Evolutionary conservation across 257 asterid genomes (phyloP), one percentile per base, ranked within the genome.

Genomic region (Salvia splendens): DNA sequence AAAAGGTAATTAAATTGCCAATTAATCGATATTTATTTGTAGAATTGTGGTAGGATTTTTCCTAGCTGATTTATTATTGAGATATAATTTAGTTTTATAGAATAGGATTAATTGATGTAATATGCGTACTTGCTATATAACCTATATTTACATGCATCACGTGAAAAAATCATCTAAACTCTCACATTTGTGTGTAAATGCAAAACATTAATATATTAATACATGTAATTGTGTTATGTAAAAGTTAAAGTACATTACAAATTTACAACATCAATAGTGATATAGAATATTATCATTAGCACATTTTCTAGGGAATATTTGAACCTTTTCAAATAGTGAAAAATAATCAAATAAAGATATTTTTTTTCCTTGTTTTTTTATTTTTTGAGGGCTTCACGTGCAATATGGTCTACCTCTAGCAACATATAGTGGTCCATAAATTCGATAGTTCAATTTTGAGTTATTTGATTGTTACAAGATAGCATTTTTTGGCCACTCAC

Each of bases 341-440:
- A 16, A 50, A 33, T 53, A 66, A 38, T 17, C 47, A 63, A 51
- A 79, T 71, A 67, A 68, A 56, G 50, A 52, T 63, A 12, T 5
- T 17, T 12, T 17, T 12, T 17, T 20, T 3, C 28, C n/a, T n/a
- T n/a, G n/a, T 47, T 51, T 14, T 17, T 69, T 54, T 33, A 8
- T 48, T 61, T 64, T 62, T 72, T 62, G 47, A 65, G 70, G 46
- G 54, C 57, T 70, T 77, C 79, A 77, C 75, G 77, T 74, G 85
- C 73, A 36, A 59, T 36, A 48, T 66, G 67, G 77, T 76, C 66
- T 73, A 49, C 61, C 74, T 64, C 41, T 52, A 74, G 60, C 56
- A 35, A 24, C 14, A 20, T 61, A 40, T 61, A 40, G 86, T 78
- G 83, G 77, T 81, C 81, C 74, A 68, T 77, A n/a, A 8, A 61